These are phyloP conservation scores for Yamadazyma insecticola DNA, from an alignment of 805 yeast species.

Conservation along the genomic window DNA sequence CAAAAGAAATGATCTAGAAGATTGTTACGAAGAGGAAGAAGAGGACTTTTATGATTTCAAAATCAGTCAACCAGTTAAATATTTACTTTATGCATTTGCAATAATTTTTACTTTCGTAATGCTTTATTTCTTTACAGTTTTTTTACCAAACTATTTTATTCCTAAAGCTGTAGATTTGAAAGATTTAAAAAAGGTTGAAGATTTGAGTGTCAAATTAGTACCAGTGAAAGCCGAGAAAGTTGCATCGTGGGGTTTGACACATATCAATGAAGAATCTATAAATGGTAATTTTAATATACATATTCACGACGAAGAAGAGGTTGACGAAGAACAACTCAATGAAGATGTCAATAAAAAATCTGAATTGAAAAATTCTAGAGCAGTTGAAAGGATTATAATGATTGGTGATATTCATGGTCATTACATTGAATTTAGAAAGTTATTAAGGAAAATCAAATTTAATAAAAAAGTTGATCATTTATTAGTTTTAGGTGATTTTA, in stretches of 20 bases:
- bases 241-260: too few relatives aligned
- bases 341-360: conserved; percentile 1
- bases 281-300: not conserved
- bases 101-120: conserved; percentile 9
- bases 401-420: conserved; percentile 92
- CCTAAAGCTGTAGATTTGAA: conserved; percentile 26
- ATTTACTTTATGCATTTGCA: conserved; percentile 11
- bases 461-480: conserved; percentile 51
- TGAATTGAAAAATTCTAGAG: not conserved
- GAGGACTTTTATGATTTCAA: conserved; percentile 13
- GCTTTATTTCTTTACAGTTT: conserved; percentile 28
- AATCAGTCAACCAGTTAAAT: conserved; percentile 12
- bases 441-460: conserved; percentile 49
- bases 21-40: conserved; percentile 14
- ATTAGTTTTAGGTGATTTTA: conserved; percentile 77
- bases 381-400: conserved; percentile 50
- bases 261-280: not conserved
- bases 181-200: conserved; percentile 20
- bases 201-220: conserved; percentile 18
- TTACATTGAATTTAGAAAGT: conserved; percentile 45
- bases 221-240: conserved; percentile 20
- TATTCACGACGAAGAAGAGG: conserved; percentile 5
- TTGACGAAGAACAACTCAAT: conserved; percentile 12
- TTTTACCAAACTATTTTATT: conserved; percentile 29
- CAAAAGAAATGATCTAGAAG: conserved; percentile 3